phyloP scores from a whole-genome alignment of 2,329 filamentous ascomycete species.

The Microdochium bolleyi region DNA sequence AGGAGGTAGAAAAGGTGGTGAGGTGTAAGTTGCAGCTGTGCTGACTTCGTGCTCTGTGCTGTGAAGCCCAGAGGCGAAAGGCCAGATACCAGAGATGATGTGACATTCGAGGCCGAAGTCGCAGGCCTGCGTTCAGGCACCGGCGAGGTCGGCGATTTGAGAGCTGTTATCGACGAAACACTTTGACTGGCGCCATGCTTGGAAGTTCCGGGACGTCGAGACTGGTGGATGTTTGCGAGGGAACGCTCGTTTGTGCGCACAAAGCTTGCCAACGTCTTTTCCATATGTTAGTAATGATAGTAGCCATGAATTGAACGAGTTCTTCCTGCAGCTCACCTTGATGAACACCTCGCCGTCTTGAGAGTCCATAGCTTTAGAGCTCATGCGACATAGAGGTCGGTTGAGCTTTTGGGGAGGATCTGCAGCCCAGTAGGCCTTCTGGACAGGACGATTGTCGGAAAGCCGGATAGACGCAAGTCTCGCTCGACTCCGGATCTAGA shows the following conservation, averaged over 20 bases:
- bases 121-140: constrained; percentile 50
- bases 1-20: constrained; percentile 96
- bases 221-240: constrained; percentile 87
- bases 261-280: constrained; percentile 86
- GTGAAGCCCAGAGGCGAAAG: constrained; percentile 80
- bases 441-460: background rate
- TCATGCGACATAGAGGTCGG: background rate
- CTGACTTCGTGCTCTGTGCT: constrained; percentile 78
- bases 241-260: constrained; percentile 97
- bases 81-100: constrained; percentile 71
- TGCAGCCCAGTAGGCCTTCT: background rate
- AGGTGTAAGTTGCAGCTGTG: constrained; percentile 85
- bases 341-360: constrained; percentile 87
- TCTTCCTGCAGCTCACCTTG: constrained; percentile 52
- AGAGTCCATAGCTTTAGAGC: constrained; percentile 55
- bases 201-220: constrained; percentile 62
- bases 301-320: constrained; percentile 63
- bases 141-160: constrained; percentile 40
- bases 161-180: constrained; percentile 48
- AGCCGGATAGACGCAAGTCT: background rate
- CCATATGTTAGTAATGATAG: constrained; percentile 55
- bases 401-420: background rate
- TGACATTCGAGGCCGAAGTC: constrained; percentile 56
- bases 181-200: constrained; percentile 64
- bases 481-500: background rate